Evolutionary conservation across 2,329 filamentous ascomycete species (phyloP).

Genomic region (Aaosphaeria arxii): DNA sequence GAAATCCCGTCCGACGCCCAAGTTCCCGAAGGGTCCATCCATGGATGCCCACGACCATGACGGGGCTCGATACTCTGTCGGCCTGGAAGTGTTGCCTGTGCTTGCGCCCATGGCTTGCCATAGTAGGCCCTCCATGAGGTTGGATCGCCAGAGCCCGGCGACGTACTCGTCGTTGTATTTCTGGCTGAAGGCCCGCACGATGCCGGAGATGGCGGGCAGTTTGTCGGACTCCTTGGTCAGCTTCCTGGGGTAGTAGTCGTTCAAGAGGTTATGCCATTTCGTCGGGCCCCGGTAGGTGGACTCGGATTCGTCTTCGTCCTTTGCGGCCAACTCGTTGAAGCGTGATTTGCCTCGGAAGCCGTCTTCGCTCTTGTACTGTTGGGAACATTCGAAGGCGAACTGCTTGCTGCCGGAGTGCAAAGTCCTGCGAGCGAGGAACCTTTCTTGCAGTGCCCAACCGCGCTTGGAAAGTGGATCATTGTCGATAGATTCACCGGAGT

Average conservation of each 20-base stretch:
- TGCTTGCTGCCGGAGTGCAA: slow-evolving; percentile 5
- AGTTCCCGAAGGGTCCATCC: slow-evolving; percentile 1
- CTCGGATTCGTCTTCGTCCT: not conserved
- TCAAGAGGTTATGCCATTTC: slow-evolving; percentile 2
- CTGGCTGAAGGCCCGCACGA: slow-evolving; percentile 1
- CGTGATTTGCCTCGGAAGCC: not conserved
- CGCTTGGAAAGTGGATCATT: slow-evolving; percentile 7
- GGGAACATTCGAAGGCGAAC: slow-evolving; percentile 7
- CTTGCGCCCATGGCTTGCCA: slow-evolving; percentile 1
- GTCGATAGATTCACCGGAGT: not conserved
- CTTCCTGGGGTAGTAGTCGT: not conserved
- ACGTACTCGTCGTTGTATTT: slow-evolving; percentile 4
- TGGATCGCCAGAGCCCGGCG: slow-evolving; percentile 6
- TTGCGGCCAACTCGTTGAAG: not conserved
- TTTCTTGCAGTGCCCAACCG: slow-evolving; percentile 13
- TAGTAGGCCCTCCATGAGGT: slow-evolving; percentile 4
- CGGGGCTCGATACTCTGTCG: slow-evolving; percentile 4
- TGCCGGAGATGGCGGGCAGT: slow-evolving; percentile 6
- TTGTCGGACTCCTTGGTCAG: slow-evolving; percentile 6
- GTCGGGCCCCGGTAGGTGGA: not conserved
- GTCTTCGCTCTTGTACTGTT: slow-evolving; percentile 4
- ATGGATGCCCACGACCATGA: slow-evolving; percentile 7
- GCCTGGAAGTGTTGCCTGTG: not conserved
- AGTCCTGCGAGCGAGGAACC: slow-evolving; percentile 4
- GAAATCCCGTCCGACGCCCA: not conserved